Evolutionary conservation across 1,284 basidiomycete genomes (phyloP), one percentile per base, ranked within the genome.

Genomic region (Ceratobasidium sp.): DNA sequence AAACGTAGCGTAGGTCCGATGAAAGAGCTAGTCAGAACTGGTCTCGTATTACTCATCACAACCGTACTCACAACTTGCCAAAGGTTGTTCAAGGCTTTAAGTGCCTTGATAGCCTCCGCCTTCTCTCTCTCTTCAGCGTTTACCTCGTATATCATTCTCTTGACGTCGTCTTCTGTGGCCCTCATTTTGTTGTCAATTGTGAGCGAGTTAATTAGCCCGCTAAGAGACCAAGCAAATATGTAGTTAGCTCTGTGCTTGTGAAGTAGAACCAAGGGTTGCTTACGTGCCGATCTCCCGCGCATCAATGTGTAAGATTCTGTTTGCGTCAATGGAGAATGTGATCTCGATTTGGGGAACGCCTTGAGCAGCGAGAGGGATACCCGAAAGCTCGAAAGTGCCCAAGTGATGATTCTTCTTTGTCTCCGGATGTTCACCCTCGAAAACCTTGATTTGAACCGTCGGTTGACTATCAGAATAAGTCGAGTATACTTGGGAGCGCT

Each of bases 401-500:
- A 91, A 87, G 79, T 87, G 84, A 87, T 90, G 89, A 88, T 90
- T 90, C 86, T 90, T 89, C 86, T 88, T 88, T 83, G 89, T 89
- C 86, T 89, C 87, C 58, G 89, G 87, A 82, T 89, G 87, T 84
- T 89, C 89, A 82, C 89, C 89, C 84, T 90, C 88, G 82, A 85
- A 89, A 55, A 90, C 88, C 83, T 89, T 87, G 82, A 89, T 89
- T 33, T 58, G 64, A 82, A 88, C 87, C 70, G 85, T 86, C 58
- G 86, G 85, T 84, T 88, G 88, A 86, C 89, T 88, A 85, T 89
- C 88, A 80, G 87, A 86, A 77, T 87, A 87, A 78, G 88, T 90
- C 40, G 89, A 90, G 87, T 91, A 91, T 86, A 90, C 89, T 85
- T 90, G 88, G 69, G 89, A 89, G 86, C 90, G 90, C 87, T 90